These are phyloP conservation scores for Cercospora zeina DNA, from an alignment of 2,329 filamentous ascomycete species.

Conservation along the genomic window DNA sequence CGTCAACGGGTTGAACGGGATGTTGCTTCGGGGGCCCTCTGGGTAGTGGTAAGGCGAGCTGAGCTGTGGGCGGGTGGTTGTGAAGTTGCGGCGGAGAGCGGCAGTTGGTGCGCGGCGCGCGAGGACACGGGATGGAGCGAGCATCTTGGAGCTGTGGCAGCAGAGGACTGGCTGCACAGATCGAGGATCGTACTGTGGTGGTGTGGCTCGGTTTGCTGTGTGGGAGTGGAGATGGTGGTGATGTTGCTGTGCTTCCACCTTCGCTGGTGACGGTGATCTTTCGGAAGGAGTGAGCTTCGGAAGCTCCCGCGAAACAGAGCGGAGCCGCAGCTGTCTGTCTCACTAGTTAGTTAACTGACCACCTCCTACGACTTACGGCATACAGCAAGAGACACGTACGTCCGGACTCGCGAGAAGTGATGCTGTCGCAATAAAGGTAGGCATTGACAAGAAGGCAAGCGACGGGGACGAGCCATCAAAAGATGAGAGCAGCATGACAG, in stretches of 20 bases:
- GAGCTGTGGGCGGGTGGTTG: conserved; percentile 81
- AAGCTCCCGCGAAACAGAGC: background rate
- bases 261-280: conserved; percentile 11
- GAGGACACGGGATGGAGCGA: conserved; percentile 39
- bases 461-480: too few relatives aligned
- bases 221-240: conserved; percentile 1
- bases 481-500: too few relatives aligned
- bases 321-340: background rate
- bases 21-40: conserved; percentile 89
- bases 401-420: too few relatives aligned
- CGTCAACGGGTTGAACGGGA: conserved; percentile 95
- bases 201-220: conserved; percentile 1
- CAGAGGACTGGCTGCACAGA: background rate
- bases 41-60: conserved; percentile 96
- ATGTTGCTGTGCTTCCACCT: conserved; percentile 3
- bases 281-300: conserved; percentile 3
- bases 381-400: too few relatives aligned
- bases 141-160: conserved; percentile 33
- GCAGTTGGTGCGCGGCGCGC: conserved; percentile 61
- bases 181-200: background rate
- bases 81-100: conserved; percentile 85
- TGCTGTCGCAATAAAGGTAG: too few relatives aligned
- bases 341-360: background rate
- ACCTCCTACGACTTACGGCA: background rate
- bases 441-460: too few relatives aligned